Base-by-base conservation (phyloP, 345 rosid genomes). In the Corchorus olitorius region DNA sequence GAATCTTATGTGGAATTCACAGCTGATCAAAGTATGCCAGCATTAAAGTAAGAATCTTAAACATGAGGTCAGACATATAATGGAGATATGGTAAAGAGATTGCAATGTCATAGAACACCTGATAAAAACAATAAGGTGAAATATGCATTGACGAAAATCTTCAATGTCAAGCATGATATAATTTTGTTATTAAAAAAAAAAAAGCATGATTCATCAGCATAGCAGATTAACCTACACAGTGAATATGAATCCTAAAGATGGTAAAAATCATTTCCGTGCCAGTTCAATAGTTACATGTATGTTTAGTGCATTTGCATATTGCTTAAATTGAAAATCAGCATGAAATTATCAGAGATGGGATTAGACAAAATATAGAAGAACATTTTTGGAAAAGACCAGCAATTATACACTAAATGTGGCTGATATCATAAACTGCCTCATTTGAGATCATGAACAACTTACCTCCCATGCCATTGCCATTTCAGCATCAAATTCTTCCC, bases 381-480 rank as follows among this genome's bases (percentile, higher is more conserved):
- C 63, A 58, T 58, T 56, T 74, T 48, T 16, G 69, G 70, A 70
- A 64, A 75, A 50, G 58, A 50, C 54, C 39, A 35, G 50, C 61
- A 50, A 7, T 63, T 5, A 52, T 19, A 12, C 63, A 41, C 65
- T 56, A 72, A 37, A 43, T 52, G 1, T 34, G 55, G 59, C 41
- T 53, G 17, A 72, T 16, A 50, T 15, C 11, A 65, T 37, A 1
- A 63, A 12, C 37, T 22, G 15, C 22, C 58, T 65, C 52, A 17
- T 69, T 73, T 75, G 74, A 73, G 73, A 59, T 66, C 74, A 71
- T 80, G 60, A 50, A 34, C 75, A 41, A 85, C 90, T 82, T 87
- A 95, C 99, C 83, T 92, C 96, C 98, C 99, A 95, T 53, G 99
- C 94, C 79, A 80, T 61, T 65, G 88, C 81, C 98, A 93, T 95